Base-by-base conservation (phyloP, 2,329 filamentous ascomycete species). In the Nannizziopsis barbatae region DNA sequence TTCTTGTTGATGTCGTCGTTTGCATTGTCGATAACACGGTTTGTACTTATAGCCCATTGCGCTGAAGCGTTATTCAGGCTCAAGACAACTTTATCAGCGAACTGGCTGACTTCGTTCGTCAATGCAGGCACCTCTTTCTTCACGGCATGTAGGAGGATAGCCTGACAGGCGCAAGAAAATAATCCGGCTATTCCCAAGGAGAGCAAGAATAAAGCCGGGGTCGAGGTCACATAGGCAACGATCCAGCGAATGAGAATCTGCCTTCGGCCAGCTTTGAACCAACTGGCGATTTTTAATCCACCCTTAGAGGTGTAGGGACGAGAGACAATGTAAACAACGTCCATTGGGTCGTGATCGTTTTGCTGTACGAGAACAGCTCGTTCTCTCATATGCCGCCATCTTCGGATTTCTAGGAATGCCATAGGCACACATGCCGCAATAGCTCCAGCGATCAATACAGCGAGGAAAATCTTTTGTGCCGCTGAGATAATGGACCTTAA, bases 261-360 rank as follows among this genome's bases (percentile, higher is more conserved):
- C 45, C 78, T 75, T 56, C 82, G 75, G 60, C 66, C 67, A 68
- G 65, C 77, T 46, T 76, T 64, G 66, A 90, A 80, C 50, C 71
- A 75, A 45, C 75, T 75, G 5, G 84, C 79, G 15, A 85, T 57
- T 66, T 77, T 82, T 62, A 95, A 76, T 36, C 89, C 90, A 22
- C 76, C 69, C 1, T 75, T 74, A 1, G 86, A 79, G 1, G 87
- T 86, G 57, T 83, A 79, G 1, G 90, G 88, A 17, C 87, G 79
- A 31, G 86, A 89, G 30, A 83, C 80, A 56, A 95, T 84, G 67
- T 95, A 94, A 37, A 94, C 79, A 32, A 89, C 80, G 62, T 96
- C 90, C 75, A 95, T 80, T 0, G 84, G 77, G 59, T 96, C 88
- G 61, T 81, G 80, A 27, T 79, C 76, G 48, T 82, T 72, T 55